A percentile compares a stretch with the other conserved stretches of the same genome.
These are phyloP conservation scores for Puccinia novopanici DNA, from an alignment of 1,284 basidiomycete species.

Conservation along the genomic window DNA sequence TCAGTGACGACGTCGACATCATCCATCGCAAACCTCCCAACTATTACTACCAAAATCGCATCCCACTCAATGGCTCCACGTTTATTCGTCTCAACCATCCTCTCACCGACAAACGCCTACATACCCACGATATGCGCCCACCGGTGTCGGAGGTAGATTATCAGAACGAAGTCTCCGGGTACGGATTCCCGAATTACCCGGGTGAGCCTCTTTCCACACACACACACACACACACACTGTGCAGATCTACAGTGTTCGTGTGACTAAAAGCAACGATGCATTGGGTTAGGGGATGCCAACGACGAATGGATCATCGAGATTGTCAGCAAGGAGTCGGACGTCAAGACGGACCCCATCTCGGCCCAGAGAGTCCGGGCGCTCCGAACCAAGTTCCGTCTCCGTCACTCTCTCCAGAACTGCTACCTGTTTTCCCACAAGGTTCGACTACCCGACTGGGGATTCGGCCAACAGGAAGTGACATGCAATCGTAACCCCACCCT, in stretches of 20 bases:
- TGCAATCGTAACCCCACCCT: constrained; percentile 94
- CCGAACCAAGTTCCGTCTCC: constrained; percentile 78
- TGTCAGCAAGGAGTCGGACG: constrained; percentile 61
- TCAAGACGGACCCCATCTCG: constrained; percentile 67
- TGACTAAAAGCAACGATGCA: not conserved
- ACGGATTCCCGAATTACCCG: constrained; percentile 79
- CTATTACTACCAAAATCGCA: constrained; percentile 32
- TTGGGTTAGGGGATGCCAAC: constrained; percentile 69
- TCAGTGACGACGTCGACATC: constrained; percentile 65
- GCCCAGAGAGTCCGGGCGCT: constrained; percentile 75
- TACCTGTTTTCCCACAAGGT: constrained; percentile 98
- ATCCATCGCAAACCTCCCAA: constrained; percentile 57
- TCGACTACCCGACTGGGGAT: constrained; percentile 95
- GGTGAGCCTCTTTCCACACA: constrained; percentile 10
- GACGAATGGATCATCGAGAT: constrained; percentile 96
- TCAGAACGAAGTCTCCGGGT: constrained; percentile 96
- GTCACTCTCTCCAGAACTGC: constrained; percentile 84
- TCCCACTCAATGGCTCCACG: constrained; percentile 66
- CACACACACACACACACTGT: no score
- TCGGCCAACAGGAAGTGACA: constrained; percentile 93
- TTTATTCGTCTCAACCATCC: constrained; percentile 83
- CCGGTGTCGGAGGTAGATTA: constrained; percentile 98
- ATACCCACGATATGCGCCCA: constrained; percentile 90
- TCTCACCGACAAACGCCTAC: constrained; percentile 79
- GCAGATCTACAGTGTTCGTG: not conserved